phyloP scores from a whole-genome alignment of 352 stramenopile species.

The Globisporangium sylvaticum region DNA sequence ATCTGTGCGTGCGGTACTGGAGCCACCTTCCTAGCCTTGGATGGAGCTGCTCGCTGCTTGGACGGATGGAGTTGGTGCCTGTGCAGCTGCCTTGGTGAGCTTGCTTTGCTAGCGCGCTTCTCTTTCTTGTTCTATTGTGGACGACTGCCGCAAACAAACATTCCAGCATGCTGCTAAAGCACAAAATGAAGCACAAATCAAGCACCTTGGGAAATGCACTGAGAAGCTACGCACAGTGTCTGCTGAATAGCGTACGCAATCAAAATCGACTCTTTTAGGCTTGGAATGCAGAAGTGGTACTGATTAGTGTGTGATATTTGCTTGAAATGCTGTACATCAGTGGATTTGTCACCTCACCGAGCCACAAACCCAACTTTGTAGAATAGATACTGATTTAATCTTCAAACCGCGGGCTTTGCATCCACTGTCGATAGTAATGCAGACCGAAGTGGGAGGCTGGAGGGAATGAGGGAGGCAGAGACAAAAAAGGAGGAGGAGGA shows the following conservation, averaged over 20 bases:
- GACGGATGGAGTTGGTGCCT: not conserved
- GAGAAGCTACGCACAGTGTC: not conserved
- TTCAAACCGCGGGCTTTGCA: not conserved
- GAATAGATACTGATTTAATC: not conserved
- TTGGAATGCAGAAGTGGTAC: not conserved
- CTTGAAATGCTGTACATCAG: not conserved
- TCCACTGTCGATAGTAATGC: not conserved
- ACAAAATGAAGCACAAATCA: not conserved
- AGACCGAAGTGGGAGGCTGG: not conserved
- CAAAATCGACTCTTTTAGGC: not conserved
- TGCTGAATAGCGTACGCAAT: not conserved
- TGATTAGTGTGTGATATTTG: not conserved
- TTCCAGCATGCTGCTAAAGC: not conserved
- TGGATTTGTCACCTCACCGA: not conserved
- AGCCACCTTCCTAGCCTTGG: not conserved
- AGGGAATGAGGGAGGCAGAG: not conserved
- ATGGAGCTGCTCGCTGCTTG: not conserved
- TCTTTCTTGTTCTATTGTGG: not conserved
- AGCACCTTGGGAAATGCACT: not conserved
- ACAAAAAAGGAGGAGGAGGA: not conserved
- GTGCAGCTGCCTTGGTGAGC: not conserved
- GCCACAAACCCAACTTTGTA: not conserved
- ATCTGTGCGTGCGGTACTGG: not conserved
- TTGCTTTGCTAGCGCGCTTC: not conserved
- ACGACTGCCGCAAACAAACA: slow-evolving; percentile 8